phyloP scores from a whole-genome alignment of 805 yeast genomes.

The Candida corydali region DNA sequence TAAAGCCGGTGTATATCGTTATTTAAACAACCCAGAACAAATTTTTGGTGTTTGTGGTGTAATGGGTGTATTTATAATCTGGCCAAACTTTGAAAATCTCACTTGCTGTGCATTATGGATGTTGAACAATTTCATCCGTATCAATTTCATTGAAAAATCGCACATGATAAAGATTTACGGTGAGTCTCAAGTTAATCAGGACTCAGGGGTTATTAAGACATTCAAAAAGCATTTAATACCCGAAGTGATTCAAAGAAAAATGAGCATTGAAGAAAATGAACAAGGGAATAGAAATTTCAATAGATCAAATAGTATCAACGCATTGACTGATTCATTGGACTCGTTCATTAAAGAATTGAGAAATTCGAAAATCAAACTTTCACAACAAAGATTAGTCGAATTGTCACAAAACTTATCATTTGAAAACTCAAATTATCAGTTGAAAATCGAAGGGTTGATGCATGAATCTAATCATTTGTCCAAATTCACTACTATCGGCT shows the following conservation, averaged over 20 bases:
- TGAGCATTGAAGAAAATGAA: too few relatives aligned
- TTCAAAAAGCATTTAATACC: conserved; percentile 41
- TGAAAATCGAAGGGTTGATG: conserved; percentile 21
- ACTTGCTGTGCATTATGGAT: conserved; percentile 59
- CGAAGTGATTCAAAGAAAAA: conserved; percentile 30
- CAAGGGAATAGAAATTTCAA: not conserved
- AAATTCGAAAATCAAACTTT: conserved; percentile 27
- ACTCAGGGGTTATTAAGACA: conserved; percentile 45
- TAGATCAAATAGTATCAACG: conserved; percentile 29
- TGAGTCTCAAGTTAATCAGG: conserved; percentile 51
- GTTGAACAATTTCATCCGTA: conserved; percentile 57
- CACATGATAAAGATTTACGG: conserved; percentile 79
- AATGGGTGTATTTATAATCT: conserved; percentile 68
- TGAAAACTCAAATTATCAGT: conserved; percentile 30
- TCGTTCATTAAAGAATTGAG: conserved; percentile 39
- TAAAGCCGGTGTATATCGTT: conserved; percentile 77
- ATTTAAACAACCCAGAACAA: conserved; percentile 79
- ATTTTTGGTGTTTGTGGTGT: conserved; percentile 73
- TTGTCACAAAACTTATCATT: conserved; percentile 38
- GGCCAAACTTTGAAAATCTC: conserved; percentile 48
- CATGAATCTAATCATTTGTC: conserved; percentile 5
- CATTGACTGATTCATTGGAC: conserved; percentile 43
- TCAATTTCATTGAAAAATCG: conserved; percentile 69
- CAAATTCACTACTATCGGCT: conserved; percentile 38
- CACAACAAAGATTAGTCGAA: conserved; percentile 34